phyloP scores from a whole-genome alignment of 2,329 filamentous ascomycete genomes.

The Ambrosiella cleistominuta region DNA sequence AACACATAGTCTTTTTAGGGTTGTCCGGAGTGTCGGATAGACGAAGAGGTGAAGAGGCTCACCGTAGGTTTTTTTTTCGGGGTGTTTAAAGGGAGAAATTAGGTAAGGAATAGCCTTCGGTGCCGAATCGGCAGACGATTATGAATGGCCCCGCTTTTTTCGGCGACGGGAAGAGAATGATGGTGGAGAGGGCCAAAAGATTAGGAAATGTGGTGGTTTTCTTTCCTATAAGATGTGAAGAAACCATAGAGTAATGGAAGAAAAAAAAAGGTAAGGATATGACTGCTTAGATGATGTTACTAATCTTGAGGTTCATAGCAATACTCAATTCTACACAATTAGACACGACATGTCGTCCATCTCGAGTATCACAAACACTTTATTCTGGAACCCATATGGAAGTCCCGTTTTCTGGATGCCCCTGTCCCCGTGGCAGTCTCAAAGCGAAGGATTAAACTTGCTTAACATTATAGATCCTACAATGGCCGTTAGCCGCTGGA shows the following conservation, averaged over 20 bases:
- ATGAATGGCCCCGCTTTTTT: not conserved
- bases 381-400: too few relatives aligned
- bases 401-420: too few relatives aligned
- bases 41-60: not conserved
- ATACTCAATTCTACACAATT: too few relatives aligned
- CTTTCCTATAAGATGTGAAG: not conserved
- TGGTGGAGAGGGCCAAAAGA: not conserved
- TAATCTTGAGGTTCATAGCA: too few relatives aligned
- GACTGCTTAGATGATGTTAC: too few relatives aligned
- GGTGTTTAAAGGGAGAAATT: not conserved
- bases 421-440: too few relatives aligned
- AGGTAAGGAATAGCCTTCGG: not conserved
- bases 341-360: too few relatives aligned
- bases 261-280: too few relatives aligned
- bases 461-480: not conserved
- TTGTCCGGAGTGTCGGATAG: too few relatives aligned
- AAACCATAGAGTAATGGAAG: not conserved
- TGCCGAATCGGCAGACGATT: not conserved
- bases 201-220: not conserved
- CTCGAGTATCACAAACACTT: too few relatives aligned
- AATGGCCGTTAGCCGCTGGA: too few relatives aligned
- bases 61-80: not conserved
- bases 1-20: too few relatives aligned
- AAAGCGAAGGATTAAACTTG: not conserved
- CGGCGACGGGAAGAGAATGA: not conserved